Conservation (phyloP, 2,329 filamentous ascomycete species). For the Tympanopsis confertula region DNA sequence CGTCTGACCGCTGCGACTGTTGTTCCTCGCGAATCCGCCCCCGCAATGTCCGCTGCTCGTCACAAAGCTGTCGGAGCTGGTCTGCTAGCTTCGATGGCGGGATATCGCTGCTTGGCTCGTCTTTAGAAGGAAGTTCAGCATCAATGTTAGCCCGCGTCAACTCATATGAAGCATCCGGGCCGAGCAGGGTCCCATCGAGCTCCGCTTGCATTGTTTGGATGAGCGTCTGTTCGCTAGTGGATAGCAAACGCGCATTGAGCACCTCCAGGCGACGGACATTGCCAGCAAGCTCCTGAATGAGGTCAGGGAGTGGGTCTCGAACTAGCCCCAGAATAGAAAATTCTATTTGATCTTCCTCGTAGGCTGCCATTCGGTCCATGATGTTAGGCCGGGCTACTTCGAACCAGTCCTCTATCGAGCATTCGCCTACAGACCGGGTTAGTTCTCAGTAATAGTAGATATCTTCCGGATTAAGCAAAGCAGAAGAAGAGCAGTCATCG, state of each 20-base stretch:
- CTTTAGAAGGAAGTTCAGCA: background rate
- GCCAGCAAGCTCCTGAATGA: constrained; percentile 20
- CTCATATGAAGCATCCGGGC: constrained; percentile 16
- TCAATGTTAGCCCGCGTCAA: constrained; percentile 12
- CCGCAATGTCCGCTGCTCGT: constrained; percentile 16
- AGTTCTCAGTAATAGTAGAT: too few species aligned
- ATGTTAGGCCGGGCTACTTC: constrained; percentile 33
- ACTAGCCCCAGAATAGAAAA: constrained; percentile 44
- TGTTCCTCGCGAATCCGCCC: constrained; percentile 22
- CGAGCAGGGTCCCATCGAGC: constrained; percentile 13
- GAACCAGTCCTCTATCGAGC: constrained; percentile 35
- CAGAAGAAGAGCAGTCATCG: too few species aligned
- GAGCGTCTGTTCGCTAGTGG: constrained; percentile 22
- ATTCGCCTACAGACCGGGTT: constrained; percentile 25
- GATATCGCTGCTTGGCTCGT: too few species aligned
- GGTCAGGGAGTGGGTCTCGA: constrained; percentile 33
- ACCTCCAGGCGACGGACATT: constrained; percentile 14
- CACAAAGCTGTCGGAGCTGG: constrained; percentile 12
- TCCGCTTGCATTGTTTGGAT: constrained; percentile 7
- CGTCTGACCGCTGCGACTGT: constrained; percentile 21
- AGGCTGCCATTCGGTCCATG: constrained; percentile 34
- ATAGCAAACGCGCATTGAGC: constrained; percentile 14
- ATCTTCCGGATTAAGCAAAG: too few species aligned
- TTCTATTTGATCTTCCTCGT: constrained; percentile 36
- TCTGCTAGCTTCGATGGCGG: too few species aligned